These are phyloP conservation scores for Pleurozium schreberi DNA, from an alignment of 225 moss, liverwort and hornwort species.

Conservation along the genomic window DNA sequence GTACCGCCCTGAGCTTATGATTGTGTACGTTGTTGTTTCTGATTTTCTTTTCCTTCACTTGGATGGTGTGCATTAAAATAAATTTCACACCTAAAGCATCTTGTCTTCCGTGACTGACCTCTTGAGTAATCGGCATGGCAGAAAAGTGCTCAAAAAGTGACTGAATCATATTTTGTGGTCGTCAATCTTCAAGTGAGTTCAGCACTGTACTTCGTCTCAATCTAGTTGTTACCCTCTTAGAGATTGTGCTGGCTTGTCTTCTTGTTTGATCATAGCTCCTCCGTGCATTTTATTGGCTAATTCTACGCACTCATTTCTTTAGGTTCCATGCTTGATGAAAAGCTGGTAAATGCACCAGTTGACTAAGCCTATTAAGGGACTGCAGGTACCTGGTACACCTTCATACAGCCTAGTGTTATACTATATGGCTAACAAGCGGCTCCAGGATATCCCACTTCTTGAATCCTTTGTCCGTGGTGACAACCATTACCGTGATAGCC, in stretches of 20 bases:
- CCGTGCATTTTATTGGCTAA: background rate
- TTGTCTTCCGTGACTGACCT: background rate
- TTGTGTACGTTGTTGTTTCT: background rate
- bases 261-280: background rate
- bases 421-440: constrained; percentile 60
- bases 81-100: background rate
- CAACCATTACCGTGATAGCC: constrained; percentile 57
- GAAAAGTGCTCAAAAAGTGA: constrained; percentile 29
- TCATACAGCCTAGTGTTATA: constrained; percentile 63
- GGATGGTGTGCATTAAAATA: background rate
- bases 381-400: constrained; percentile 78
- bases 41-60: background rate
- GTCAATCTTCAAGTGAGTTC: constrained; percentile 81
- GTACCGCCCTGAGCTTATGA: background rate
- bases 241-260: background rate
- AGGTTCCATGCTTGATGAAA: background rate
- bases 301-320: background rate
- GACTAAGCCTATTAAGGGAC: background rate
- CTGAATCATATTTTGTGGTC: constrained; percentile 70
- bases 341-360: background rate
- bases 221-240: background rate
- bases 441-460: constrained; percentile 68
- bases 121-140: background rate
- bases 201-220: background rate
- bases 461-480: constrained; percentile 74